A percentile compares a stretch with the other conserved stretches of the same genome.
Evolutionary conservation across 306 rosid species (phyloP).

Genomic region (Senna siamea): DNA sequence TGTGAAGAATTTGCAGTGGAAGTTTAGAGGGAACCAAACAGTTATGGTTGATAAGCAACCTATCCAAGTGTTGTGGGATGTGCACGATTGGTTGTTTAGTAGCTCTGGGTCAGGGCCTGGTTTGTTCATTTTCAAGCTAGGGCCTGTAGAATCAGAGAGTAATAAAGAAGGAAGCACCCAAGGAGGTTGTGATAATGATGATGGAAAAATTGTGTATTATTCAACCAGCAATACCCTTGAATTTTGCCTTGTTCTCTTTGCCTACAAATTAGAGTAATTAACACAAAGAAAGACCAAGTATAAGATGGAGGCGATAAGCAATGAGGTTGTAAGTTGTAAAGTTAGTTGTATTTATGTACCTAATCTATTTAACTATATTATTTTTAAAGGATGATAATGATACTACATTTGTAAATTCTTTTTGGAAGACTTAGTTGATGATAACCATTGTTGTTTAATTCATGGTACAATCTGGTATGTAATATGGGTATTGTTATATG

Average conservation of each 20-base stretch:
- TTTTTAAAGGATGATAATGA: slow-evolving; percentile 22
- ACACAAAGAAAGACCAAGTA: neutral
- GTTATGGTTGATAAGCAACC: slow-evolving; percentile 62
- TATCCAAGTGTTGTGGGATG: slow-evolving; percentile 85
- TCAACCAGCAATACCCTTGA: slow-evolving; percentile 54
- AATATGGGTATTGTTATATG: too few species aligned
- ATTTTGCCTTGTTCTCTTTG: slow-evolving; percentile 65
- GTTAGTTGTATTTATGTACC: slow-evolving; percentile 18
- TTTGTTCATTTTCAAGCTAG: slow-evolving; percentile 75
- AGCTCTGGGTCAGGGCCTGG: slow-evolving; percentile 68
- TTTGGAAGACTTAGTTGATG: too few species aligned
- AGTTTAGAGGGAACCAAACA: slow-evolving; percentile 83
- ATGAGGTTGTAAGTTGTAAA: slow-evolving; percentile 14
- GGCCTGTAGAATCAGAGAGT: slow-evolving; percentile 50
- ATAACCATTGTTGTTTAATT: too few species aligned
- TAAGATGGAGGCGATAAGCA: slow-evolving; percentile 2
- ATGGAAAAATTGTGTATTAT: slow-evolving; percentile 54
- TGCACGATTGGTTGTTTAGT: slow-evolving; percentile 80
- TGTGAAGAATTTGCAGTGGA: slow-evolving; percentile 87
- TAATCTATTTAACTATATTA: slow-evolving; percentile 7
- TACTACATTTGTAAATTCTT: too few species aligned
- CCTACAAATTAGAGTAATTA: slow-evolving; percentile 74
- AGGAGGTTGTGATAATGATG: slow-evolving; percentile 55
- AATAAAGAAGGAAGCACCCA: slow-evolving; percentile 31
- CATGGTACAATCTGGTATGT: too few species aligned